phyloP scores from a whole-genome alignment of 371 early-diverging fungal species.

The Capillidium rhysosporum region DNA sequence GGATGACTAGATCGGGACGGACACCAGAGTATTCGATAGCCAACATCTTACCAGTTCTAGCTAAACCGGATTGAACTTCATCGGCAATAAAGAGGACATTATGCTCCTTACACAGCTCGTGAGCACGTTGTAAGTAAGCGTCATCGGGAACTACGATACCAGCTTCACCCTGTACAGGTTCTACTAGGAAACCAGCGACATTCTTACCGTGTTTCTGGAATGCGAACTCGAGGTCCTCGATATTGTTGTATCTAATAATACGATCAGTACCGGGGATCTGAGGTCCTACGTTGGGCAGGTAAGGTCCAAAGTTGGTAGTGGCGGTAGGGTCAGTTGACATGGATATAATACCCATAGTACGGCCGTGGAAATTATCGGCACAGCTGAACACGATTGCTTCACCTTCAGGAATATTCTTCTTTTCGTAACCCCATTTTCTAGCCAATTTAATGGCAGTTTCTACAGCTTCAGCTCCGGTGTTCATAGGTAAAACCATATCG shows the following conservation, averaged over 20 bases:
- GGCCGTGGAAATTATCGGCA: slow-evolving; percentile 90
- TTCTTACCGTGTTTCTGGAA: slow-evolving; percentile 57
- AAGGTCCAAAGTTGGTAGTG: slow-evolving; percentile 80
- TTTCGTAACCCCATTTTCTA: slow-evolving; percentile 87
- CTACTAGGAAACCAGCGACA: slow-evolving; percentile 85
- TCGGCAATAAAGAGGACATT: slow-evolving; percentile 93
- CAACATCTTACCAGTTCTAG: slow-evolving; percentile 84
- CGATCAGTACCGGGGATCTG: slow-evolving; percentile 42
- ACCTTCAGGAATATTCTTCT: slow-evolving; percentile 70
- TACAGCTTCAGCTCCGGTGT: slow-evolving; percentile 97
- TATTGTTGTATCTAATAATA: slow-evolving; percentile 56
- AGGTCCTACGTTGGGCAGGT: slow-evolving; percentile 71
- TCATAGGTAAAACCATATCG: slow-evolving; percentile 95
- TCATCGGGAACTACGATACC: slow-evolving; percentile 83
- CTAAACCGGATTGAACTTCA: slow-evolving; percentile 96
- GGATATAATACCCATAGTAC: slow-evolving; percentile 85
- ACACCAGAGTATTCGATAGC: slow-evolving; percentile 78
- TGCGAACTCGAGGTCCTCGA: slow-evolving; percentile 72
- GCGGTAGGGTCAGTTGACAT: slow-evolving; percentile 89
- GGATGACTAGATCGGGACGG: slow-evolving; percentile 79
- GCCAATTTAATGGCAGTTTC: slow-evolving; percentile 97
- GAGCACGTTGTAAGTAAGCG: slow-evolving; percentile 65
- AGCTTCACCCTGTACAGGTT: slow-evolving; percentile 98
- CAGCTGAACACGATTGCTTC: slow-evolving; percentile 72
- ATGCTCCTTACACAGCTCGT: slow-evolving; percentile 85